A percentile compares a stretch with the other conserved stretches of the same genome.
These are phyloP conservation scores for Monilinia fructigena DNA, from an alignment of 2,329 filamentous ascomycete genomes.

Conservation along the genomic window DNA sequence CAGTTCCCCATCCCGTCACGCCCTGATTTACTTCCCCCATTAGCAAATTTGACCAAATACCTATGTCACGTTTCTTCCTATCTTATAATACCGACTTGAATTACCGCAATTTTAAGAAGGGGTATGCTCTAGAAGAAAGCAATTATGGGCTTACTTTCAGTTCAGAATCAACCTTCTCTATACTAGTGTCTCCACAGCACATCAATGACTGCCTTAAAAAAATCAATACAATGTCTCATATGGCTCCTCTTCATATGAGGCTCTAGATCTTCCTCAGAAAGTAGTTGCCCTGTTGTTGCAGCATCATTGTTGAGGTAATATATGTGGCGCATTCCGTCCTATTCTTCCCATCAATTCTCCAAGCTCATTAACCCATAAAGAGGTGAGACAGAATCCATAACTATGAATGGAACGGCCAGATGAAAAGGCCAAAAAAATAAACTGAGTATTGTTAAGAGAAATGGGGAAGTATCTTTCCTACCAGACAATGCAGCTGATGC, in stretches of 20 bases:
- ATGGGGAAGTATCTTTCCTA: not conserved
- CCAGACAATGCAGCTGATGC: slow-evolving; percentile 18
- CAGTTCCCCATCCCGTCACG: slow-evolving; percentile 10
- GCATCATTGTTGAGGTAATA: slow-evolving; percentile 10
- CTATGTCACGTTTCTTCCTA: too few species aligned
- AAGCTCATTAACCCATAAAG: too few species aligned
- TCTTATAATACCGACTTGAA: too few species aligned
- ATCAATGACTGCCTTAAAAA: slow-evolving; percentile 27
- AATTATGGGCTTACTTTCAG: not conserved
- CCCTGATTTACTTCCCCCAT: not conserved
- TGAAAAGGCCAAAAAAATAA: not conserved
- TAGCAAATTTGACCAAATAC: not conserved
- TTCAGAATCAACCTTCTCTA: slow-evolving; percentile 10
- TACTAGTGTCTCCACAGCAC: slow-evolving; percentile 26
- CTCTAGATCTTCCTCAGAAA: not conserved
- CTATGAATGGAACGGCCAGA: not conserved
- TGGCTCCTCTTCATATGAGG: slow-evolving; percentile 18
- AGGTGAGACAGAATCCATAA: too few species aligned
- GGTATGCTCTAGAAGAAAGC: fast-evolving
- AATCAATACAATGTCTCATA: slow-evolving; percentile 26
- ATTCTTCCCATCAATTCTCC: not conserved
- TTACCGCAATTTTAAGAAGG: fast-evolving
- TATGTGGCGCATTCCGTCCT: slow-evolving; percentile 5
- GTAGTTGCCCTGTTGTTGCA: not conserved
- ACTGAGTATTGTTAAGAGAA: not conserved